Evolutionary conservation across 441 rosid species (phyloP).

Genomic region (Populus hybrid): DNA sequence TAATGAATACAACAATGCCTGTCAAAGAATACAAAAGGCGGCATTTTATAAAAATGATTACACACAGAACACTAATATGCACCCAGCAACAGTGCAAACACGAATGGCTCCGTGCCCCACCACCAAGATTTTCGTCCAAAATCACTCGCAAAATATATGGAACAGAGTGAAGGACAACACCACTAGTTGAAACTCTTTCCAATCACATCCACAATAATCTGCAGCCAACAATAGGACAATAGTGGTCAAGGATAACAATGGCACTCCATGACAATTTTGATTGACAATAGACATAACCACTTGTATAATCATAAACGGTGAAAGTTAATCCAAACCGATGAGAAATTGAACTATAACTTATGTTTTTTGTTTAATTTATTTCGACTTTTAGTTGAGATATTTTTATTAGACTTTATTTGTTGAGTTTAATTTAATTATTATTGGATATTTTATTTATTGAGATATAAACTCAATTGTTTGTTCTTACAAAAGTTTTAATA

Average conservation of each 20-base stretch:
- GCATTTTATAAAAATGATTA: background rate
- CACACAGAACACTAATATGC: background rate
- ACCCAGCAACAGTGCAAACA: constrained; percentile 7
- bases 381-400: too few relatives aligned
- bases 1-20: background rate
- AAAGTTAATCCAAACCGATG: too few relatives aligned
- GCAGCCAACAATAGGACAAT: background rate
- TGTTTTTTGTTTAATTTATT: too few relatives aligned
- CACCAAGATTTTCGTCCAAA: constrained; percentile 10
- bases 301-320: too few relatives aligned
- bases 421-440: too few relatives aligned
- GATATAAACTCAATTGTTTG: too few relatives aligned
- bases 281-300: background rate
- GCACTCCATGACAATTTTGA: background rate
- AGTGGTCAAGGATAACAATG: background rate
- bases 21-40: background rate
- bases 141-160: background rate
- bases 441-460: too few relatives aligned
- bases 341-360: too few relatives aligned
- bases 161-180: background rate
- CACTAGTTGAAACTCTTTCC: background rate
- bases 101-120: background rate
- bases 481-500: too few relatives aligned
- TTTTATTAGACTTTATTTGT: too few relatives aligned
- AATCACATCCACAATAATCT: background rate